These are phyloP conservation scores for Lentinula sp. DNA, from an alignment of 768 basidiomycete genomes.

Conservation along the genomic window DNA sequence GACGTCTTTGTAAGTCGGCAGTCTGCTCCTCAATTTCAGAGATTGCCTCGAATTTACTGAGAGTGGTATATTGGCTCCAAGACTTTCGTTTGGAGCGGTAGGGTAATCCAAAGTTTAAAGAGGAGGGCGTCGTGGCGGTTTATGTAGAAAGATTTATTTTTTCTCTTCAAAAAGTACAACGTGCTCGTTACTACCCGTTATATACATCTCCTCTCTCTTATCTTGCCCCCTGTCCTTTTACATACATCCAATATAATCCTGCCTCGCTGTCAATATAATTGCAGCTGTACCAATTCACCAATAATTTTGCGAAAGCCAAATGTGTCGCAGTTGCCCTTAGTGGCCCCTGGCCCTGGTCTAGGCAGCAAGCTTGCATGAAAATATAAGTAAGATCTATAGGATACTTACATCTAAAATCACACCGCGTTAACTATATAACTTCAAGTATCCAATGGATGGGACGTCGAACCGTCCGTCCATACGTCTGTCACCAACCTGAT, in stretches of 20 bases:
- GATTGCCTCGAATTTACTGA: slow-evolving; percentile 11
- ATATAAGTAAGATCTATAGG: background rate
- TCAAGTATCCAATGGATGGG: slow-evolving; percentile 29
- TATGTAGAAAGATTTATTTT: background rate
- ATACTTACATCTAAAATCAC: slow-evolving; percentile 3
- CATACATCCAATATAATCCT: background rate
- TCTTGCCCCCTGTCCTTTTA: background rate
- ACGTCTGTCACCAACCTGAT: slow-evolving; percentile 53
- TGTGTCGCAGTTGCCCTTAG: background rate
- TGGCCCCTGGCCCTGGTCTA: slow-evolving; percentile 3
- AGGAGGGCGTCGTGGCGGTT: slow-evolving; percentile 7
- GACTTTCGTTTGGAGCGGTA: slow-evolving; percentile 4
- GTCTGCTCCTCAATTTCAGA: slow-evolving; percentile 15
- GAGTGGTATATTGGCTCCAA: background rate
- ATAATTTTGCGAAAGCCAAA: background rate
- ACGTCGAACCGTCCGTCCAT: slow-evolving; percentile 29
- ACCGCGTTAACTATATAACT: background rate
- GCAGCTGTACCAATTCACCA: background rate
- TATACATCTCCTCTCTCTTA: background rate
- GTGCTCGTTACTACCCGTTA: slow-evolving; percentile 5
- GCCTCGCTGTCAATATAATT: slow-evolving; percentile 3
- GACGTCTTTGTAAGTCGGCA: slow-evolving; percentile 50
- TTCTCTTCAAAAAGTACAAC: background rate
- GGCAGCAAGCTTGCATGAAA: background rate
- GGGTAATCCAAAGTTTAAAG: background rate